A percentile compares a stretch with the other conserved stretches of the same genome.
These are phyloP conservation scores for Myxozyma melibiosi DNA, from an alignment of 805 yeast genomes.

Conservation along the genomic window DNA sequence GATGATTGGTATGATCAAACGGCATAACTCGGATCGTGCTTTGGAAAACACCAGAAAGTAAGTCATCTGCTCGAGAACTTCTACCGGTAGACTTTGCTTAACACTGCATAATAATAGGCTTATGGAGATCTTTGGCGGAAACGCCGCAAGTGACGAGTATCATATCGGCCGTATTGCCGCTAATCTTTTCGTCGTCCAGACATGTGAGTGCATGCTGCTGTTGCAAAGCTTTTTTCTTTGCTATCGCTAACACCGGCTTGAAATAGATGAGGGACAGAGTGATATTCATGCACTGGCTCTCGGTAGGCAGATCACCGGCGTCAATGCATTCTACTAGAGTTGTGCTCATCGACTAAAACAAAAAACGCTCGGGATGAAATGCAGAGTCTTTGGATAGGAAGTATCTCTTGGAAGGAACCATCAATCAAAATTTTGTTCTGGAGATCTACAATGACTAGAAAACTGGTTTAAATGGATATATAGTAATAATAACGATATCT, in stretches of 20 bases:
- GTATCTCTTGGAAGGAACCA: too few species aligned
- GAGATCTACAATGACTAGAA: too few species aligned
- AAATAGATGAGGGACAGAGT: slow-evolving; percentile 46
- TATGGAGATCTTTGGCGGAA: slow-evolving; percentile 52
- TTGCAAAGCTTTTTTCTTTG: not conserved
- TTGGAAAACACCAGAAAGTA: slow-evolving; percentile 42
- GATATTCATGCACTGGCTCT: slow-evolving; percentile 46
- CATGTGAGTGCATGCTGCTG: slow-evolving; percentile 37
- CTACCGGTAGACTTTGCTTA: not conserved
- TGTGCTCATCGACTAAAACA: too few species aligned
- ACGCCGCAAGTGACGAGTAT: slow-evolving; percentile 50
- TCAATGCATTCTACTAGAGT: slow-evolving; percentile 41
- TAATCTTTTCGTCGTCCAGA: slow-evolving; percentile 49
- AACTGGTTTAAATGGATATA: too few species aligned
- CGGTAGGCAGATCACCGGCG: slow-evolving; percentile 49
- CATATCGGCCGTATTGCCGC: slow-evolving; percentile 49
- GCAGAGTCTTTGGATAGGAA: too few species aligned
- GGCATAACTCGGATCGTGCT: slow-evolving; percentile 50
- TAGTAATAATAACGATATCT: too few species aligned
- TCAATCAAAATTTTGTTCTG: too few species aligned
- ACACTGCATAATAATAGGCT: slow-evolving; percentile 31
- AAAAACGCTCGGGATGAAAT: too few species aligned
- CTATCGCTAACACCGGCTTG: not conserved
- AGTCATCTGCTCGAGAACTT: not conserved
- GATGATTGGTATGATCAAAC: slow-evolving; percentile 49